A percentile compares a stretch with the other conserved stretches of the same genome.
phyloP scores from a whole-genome alignment of 1,284 basidiomycete genomes.

The Mycena citricolor region DNA sequence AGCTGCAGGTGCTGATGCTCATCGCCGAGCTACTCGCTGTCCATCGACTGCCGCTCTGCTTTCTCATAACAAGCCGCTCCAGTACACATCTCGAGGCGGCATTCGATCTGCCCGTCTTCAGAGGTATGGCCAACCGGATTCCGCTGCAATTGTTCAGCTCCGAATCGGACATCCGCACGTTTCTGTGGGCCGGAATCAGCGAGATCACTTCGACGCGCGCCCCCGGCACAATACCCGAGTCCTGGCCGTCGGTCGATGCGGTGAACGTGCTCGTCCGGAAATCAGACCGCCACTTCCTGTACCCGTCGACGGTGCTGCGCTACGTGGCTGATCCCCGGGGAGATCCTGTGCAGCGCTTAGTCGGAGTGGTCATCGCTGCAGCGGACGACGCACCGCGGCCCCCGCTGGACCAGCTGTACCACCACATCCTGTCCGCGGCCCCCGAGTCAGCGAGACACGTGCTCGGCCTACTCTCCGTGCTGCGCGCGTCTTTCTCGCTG shows the following conservation, averaged over 20 bases:
- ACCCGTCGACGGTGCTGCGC: slow-evolving; percentile 18
- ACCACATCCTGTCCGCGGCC: slow-evolving; percentile 13
- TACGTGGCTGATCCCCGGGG: slow-evolving; percentile 12
- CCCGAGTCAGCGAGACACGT: slow-evolving; percentile 4
- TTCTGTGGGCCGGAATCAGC: slow-evolving; percentile 9
- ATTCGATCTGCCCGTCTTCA: slow-evolving; percentile 16
- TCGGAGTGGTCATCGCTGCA: slow-evolving; percentile 16
- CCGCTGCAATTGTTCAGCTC: slow-evolving; percentile 17
- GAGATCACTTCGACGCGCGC: slow-evolving; percentile 14
- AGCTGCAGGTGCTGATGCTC: slow-evolving; percentile 17
- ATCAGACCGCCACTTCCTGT: slow-evolving; percentile 20
- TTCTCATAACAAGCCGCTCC: slow-evolving; percentile 15
- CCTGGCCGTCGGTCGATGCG: slow-evolving; percentile 18
- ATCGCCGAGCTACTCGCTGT: slow-evolving; percentile 15
- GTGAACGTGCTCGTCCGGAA: slow-evolving; percentile 18
- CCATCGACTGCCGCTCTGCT: slow-evolving; percentile 19
- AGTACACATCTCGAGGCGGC: slow-evolving; percentile 4
- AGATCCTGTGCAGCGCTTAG: slow-evolving; percentile 11
- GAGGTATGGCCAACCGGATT: slow-evolving; percentile 15
- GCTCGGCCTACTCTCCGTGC: slow-evolving; percentile 8
- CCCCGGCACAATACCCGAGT: slow-evolving; percentile 3
- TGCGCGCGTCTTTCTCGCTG: slow-evolving; percentile 3
- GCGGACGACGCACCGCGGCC: slow-evolving; percentile 1
- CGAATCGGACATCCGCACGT: slow-evolving; percentile 13
- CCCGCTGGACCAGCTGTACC: slow-evolving; percentile 19